These are phyloP conservation scores for Reutealis trisperma DNA, from an alignment of 345 rosid species.

Conservation along the genomic window DNA sequence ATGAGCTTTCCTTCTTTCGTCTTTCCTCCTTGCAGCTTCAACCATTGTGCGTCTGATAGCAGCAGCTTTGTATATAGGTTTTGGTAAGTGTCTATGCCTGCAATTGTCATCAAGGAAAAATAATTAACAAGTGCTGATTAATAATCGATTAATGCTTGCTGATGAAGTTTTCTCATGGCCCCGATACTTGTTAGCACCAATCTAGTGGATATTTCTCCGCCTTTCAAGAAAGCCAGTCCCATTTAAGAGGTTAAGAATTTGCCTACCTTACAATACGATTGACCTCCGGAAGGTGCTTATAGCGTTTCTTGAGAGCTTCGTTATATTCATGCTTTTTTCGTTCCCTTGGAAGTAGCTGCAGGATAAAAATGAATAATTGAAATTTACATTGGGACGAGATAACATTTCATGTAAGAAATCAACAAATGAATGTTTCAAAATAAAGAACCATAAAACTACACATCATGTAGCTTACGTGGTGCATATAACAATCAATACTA, in stretches of 20 bases:
- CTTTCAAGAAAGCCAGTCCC: not conserved
- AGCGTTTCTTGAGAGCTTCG: conserved; percentile 83
- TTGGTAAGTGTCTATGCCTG: conserved; percentile 95
- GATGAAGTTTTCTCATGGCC: not conserved
- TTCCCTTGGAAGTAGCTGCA: conserved; percentile 91
- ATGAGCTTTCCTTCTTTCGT: conserved; percentile 79
- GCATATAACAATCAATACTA: not conserved
- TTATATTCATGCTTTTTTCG: conserved; percentile 72
- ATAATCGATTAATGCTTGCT: not conserved
- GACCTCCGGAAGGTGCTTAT: conserved; percentile 86
- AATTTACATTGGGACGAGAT: not conserved
- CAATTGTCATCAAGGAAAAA: conserved; percentile 13
- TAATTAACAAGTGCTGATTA: not conserved
- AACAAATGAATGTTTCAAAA: not conserved
- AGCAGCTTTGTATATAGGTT: conserved; percentile 73
- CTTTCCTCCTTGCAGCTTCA: conserved; percentile 76
- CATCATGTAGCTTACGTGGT: too few relatives aligned
- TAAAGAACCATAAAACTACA: not conserved
- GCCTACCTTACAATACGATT: conserved; percentile 80
- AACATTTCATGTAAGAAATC: not conserved
- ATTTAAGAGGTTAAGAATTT: conserved; percentile 1
- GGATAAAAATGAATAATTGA: not conserved
- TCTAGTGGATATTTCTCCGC: not conserved
- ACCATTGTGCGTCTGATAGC: conserved; percentile 43
- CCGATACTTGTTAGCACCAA: not conserved